Conservation (phyloP, 331 rosid species). For the Prunus yedoensis region DNA sequence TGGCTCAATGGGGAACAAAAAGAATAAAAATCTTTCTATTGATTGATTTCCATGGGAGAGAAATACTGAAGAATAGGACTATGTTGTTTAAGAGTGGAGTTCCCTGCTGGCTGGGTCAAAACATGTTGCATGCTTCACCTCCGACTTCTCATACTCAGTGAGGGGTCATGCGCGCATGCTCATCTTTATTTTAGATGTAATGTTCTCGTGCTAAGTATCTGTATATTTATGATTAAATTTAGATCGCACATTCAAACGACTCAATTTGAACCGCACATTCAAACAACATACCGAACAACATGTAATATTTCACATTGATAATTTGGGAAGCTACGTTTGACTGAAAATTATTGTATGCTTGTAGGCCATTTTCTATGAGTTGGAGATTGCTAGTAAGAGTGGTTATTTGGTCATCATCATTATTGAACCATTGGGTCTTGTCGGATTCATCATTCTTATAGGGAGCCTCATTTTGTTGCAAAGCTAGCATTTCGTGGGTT, state of each 20-base stretch:
- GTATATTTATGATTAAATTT: too few relatives aligned
- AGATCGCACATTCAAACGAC: too few relatives aligned
- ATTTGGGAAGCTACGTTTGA: too few relatives aligned
- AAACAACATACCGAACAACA: too few relatives aligned
- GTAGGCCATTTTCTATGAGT: too few relatives aligned
- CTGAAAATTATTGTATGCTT: too few relatives aligned
- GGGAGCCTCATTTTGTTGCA: not conserved
- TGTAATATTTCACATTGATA: too few relatives aligned
- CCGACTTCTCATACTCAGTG: not conserved
- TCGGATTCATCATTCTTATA: not conserved
- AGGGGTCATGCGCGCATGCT: slow-evolving; percentile 1
- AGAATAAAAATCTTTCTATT: slow-evolving; percentile 55
- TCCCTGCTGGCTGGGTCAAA: slow-evolving; percentile 1
- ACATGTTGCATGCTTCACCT: not conserved
- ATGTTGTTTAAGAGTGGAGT: slow-evolving; percentile 17
- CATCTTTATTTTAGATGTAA: not conserved
- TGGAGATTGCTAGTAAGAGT: too few relatives aligned
- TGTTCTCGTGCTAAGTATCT: not conserved
- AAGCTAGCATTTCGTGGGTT: not conserved
- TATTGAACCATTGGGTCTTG: not conserved
- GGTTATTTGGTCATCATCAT: too few relatives aligned
- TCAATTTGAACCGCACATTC: too few relatives aligned
- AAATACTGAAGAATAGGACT: slow-evolving; percentile 23
- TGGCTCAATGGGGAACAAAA: slow-evolving; percentile 60
- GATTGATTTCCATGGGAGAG: slow-evolving; percentile 48